Evolutionary conservation across 345 rosid genomes (phyloP), one percentile per base, ranked within the genome.

Genomic region (Durio zibethinus): DNA sequence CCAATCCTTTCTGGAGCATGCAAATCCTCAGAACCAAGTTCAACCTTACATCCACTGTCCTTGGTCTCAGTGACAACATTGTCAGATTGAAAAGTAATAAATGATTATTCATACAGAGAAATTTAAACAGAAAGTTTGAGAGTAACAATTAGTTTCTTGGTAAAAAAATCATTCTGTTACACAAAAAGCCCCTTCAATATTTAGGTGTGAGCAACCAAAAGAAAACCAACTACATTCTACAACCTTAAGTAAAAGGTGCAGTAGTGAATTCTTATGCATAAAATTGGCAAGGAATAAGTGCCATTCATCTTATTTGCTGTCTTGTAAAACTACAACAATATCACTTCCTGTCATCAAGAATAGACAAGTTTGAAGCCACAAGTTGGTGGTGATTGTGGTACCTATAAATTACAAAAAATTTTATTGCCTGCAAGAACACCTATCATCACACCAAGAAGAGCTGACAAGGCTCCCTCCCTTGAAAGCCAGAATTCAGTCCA

Each of bases 401-500:
- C 27, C 59, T 77, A 48, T 66, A 65, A 77, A 45, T 43, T 53
- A 48, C 60, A 45, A 50, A 53, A 84, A 45, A 84, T n/a, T 50
- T 84, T 88, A 80, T 81, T 87, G 78, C 80, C 70, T n/a, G 76
- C 82, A 79, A 87, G 75, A 71, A 90, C 87, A 29, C 87, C 97
- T 11, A 82, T 31, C 33, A 77, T 43, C 27, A 89, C 76, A 9
- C 85, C 90, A 77, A 84, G 76, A 66, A 92, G 76, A 47, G 86
- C 86, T 12, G 87, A 74, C 43, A 91, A 48, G 57, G 87, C 94
- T 83, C 97, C 97, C 35, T 88, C 88, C 70, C 97, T 93, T 18
- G 99, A 92, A 75, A 88, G 92, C 89, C 88, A 91, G 80, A 89
- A 94, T 73, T 92, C 98, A 11, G 83, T 81, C 99, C 95, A 87